These are phyloP conservation scores for Alternaria alternata DNA, from an alignment of 2,329 filamentous ascomycete genomes.

Conservation along the genomic window DNA sequence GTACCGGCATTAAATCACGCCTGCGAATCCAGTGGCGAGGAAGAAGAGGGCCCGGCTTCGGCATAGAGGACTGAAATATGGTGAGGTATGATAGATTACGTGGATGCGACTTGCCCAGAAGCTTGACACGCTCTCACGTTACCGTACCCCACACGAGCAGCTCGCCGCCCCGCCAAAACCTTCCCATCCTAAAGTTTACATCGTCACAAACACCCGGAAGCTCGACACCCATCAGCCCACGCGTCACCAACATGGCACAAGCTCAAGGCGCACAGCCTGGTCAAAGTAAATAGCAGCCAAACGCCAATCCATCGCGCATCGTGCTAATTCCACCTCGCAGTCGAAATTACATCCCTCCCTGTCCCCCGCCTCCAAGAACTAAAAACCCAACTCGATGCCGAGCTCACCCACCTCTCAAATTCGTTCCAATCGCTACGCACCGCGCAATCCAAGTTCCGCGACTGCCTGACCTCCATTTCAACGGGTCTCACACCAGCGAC, in stretches of 20 bases:
- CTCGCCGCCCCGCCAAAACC: slow-evolving; percentile 32
- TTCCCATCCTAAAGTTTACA: slow-evolving; percentile 24
- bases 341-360: slow-evolving; percentile 79
- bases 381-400: slow-evolving; percentile 95
- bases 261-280: slow-evolving; percentile 34
- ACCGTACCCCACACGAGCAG: slow-evolving; percentile 18
- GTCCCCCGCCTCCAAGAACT: slow-evolving; percentile 86
- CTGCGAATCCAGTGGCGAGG: neutral
- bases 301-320: neutral
- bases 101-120: neutral
- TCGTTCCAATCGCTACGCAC: slow-evolving; percentile 90
- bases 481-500: slow-evolving; percentile 59
- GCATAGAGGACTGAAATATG: neutral
- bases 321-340: slow-evolving; percentile 27
- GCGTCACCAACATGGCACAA: slow-evolving; percentile 30
- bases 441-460: slow-evolving; percentile 89
- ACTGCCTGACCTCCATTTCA: slow-evolving; percentile 82
- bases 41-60: neutral
- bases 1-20: neutral
- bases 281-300: slow-evolving; percentile 33
- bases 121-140: slow-evolving; percentile 34
- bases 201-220: slow-evolving; percentile 9
- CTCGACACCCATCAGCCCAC: slow-evolving; percentile 4
- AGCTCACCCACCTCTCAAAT: slow-evolving; percentile 90
- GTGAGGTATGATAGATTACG: neutral